Base-by-base conservation (phyloP, 2,329 filamentous ascomycete genomes). In the Anthostomella pinea region DNA sequence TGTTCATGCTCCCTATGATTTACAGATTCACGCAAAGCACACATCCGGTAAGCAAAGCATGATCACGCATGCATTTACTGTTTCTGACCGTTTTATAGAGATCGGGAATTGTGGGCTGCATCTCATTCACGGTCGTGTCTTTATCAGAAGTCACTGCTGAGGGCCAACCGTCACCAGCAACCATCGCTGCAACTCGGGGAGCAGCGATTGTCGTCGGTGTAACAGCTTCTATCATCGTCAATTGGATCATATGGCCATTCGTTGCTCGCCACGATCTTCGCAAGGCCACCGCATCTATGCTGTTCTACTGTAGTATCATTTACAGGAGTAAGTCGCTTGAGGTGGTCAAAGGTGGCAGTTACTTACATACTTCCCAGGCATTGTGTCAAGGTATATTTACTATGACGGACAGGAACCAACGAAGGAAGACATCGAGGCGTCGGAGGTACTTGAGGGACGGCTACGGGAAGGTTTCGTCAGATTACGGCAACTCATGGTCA, bases 221-320 rank as follows among this genome's bases (percentile, higher is more conserved):
- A 3, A 62, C 73, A 1, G 65, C 70, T 2, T 73, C 76, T 1
- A 64, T 79, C 8, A 43, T 76, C 1, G 67, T 79, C 10, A 80
- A 79, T 45, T 80, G 75, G 75, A 49, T 76, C 9, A 58, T 81
- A 3, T 81, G 77, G 77, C 77, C 77, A 3, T 81, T 81, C 43
- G 67, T 80, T 5, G 76, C 77, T 8, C 65, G 77, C 9, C 75
- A 79, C 46, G 76, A 79, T 51, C 64, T 81, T 10, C 62, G 76
- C 15, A 73, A 70, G 39, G 74, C 73, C 0, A 53, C 78, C 2
- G 73, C 75, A 1, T 63, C 68, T 2, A 79, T 77, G 72, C 62
- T 80, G 46, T 72, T 78, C 31, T 77, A 77, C 48, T 68, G 71
- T 39, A 75, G 73, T 39, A 69, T 79, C 40, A 66, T 79, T 6